Conservation (phyloP, 2,329 filamentous ascomycete genomes). For the Fusarium tricinctum region DNA sequence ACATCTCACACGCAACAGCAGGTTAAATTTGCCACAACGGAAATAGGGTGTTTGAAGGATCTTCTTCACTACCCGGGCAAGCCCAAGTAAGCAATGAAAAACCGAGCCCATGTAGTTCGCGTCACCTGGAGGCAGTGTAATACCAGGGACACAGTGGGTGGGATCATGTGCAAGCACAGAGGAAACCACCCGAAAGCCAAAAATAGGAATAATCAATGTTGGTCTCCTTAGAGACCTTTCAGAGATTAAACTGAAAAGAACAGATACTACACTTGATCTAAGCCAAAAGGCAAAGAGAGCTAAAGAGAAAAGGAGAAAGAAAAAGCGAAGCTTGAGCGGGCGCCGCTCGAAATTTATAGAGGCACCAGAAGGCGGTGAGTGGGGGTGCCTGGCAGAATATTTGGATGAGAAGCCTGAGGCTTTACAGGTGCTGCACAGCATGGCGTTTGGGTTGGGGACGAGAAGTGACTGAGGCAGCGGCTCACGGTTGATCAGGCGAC, state of each 20-base stretch:
- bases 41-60: background rate
- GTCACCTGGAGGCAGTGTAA: conserved; percentile 60
- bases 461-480: conserved; percentile 24
- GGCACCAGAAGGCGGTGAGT: conserved; percentile 46
- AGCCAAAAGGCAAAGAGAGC: conserved; percentile 72
- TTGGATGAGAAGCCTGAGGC: conserved; percentile 8
- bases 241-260: conserved; percentile 99
- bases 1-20: no score
- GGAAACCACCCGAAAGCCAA: conserved; percentile 53
- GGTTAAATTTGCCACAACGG: no score
- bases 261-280: conserved; percentile 97
- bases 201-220: conserved; percentile 85
- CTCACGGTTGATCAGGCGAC: background rate
- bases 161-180: conserved; percentile 57
- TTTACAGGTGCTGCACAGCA: conserved; percentile 7
- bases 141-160: conserved; percentile 57
- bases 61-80: conserved; percentile 55
- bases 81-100: conserved; percentile 56
- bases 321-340: conserved; percentile 33
- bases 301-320: conserved; percentile 54
- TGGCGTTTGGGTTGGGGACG: conserved; percentile 23
- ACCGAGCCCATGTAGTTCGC: conserved; percentile 49
- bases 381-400: conserved; percentile 48
- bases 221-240: conserved; percentile 81
- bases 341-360: conserved; percentile 43